Evolutionary conservation across 768 basidiomycete genomes (phyloP), one percentile per base, ranked within the genome.

Genomic region (Russula vinacea): DNA sequence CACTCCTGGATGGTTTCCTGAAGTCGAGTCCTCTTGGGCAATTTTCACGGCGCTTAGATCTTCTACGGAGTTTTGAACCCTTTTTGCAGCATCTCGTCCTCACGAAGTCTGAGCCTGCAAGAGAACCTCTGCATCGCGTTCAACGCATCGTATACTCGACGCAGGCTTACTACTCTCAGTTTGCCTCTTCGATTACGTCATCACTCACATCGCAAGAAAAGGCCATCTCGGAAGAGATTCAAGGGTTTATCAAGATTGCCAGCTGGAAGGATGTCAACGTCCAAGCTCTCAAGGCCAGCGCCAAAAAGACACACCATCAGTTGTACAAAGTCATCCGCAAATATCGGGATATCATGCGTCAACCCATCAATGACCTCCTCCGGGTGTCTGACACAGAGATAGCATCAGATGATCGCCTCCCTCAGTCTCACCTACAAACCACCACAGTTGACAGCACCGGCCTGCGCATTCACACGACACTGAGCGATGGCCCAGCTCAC

Each of bases 241-340:
- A 80, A 62, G 86, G 83, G 50, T 88, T 94, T 72, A 88, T 98
- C 78, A 96, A 94, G 74, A 80, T 99, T 51, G 97, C 97, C 2
- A 98, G 94, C 71, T 98, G 97, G 97, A 97, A 91, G 74, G 97
- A 99, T 71, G 79, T 94, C 72, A 99, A 98, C 70, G 90, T 98
- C 11, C 88, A 92, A 67, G 94, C 97, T 2, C 80, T 99, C 62
- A 91, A 89, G 73, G 87, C 90, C 65, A 97, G 94, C 72, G 94
- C 97, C 0, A 86, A 90, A 64, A 86, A 81, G 70, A 94, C 93
- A 1, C 97, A 99, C 73, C 87, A 86, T 63, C 92, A 95, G 67
- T 78, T 99, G 2, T 94, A 92, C 82, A 93, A 92, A 73, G 82
- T 86, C 67, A 83, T 98, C 64, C 85, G 92, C 57, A 97, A 93